phyloP scores from a whole-genome alignment of 2,329 filamentous ascomycete genomes.

The Paecilomyces fulvus region DNA sequence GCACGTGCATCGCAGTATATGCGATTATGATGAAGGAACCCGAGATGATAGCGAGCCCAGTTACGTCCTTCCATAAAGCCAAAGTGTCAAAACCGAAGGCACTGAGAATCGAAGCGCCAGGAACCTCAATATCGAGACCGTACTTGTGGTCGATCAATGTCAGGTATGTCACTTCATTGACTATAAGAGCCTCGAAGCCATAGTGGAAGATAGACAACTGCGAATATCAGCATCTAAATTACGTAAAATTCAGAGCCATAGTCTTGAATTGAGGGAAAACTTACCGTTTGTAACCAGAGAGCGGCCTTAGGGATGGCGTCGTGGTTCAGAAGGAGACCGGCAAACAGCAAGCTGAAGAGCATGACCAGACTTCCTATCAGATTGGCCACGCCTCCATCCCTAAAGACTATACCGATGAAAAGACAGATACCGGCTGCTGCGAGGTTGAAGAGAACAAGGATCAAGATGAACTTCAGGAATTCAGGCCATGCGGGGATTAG shows the following conservation, averaged over 20 bases:
- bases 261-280: conserved; percentile 18
- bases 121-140: conserved; percentile 90
- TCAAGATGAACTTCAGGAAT: conserved; percentile 85
- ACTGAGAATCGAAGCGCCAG: conserved; percentile 85
- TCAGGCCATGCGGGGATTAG: conserved; percentile 71
- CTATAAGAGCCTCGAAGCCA: conserved; percentile 89
- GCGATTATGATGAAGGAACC: conserved; percentile 77
- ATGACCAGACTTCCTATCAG: conserved; percentile 91
- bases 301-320: conserved; percentile 80
- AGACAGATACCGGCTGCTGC: conserved; percentile 88
- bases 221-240: neutral
- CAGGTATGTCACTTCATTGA: conserved; percentile 89
- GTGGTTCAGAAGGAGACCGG: conserved; percentile 87
- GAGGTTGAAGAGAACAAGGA: conserved; percentile 91
- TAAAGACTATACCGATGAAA: conserved; percentile 93
- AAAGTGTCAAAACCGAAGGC: conserved; percentile 89
- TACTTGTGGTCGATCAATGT: conserved; percentile 91
- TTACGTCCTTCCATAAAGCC: conserved; percentile 75
- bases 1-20: conserved; percentile 84
- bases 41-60: conserved; percentile 74
- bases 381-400: conserved; percentile 84
- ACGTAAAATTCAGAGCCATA: neutral
- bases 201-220: conserved; percentile 95
- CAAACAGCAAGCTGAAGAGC: conserved; percentile 93
- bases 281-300: conserved; percentile 76